Conservation (phyloP, 805 yeast species). For the Kluyveromyces aestuarii region DNA sequence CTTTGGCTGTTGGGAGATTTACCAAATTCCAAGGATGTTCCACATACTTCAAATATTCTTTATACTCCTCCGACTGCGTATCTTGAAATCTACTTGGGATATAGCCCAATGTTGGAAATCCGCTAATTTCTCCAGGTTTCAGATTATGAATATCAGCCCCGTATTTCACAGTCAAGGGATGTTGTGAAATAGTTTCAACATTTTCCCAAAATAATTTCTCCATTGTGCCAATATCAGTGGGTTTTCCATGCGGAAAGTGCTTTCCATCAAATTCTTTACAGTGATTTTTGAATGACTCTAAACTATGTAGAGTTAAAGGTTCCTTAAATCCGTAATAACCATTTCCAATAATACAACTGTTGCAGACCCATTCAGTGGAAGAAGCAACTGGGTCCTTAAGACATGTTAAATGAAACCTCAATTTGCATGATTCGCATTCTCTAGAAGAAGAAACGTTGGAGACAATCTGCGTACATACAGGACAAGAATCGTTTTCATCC, state of each 20-base stretch:
- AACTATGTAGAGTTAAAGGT: slow-evolving; percentile 42
- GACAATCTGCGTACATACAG: slow-evolving; percentile 32
- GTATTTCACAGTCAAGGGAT: slow-evolving; percentile 47
- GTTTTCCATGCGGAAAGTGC: slow-evolving; percentile 30
- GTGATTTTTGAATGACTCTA: slow-evolving; percentile 49
- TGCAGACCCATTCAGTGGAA: slow-evolving; percentile 67
- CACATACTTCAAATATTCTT: slow-evolving; percentile 31
- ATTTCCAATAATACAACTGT: slow-evolving; percentile 73
- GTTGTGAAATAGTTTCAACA: slow-evolving; percentile 33
- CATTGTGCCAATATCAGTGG: slow-evolving; percentile 35
- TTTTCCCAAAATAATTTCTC: slow-evolving; percentile 66
- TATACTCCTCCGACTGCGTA: slow-evolving; percentile 8
- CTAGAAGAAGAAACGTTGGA: slow-evolving; percentile 34
- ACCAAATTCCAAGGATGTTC: slow-evolving; percentile 70
- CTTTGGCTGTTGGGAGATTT: slow-evolving; percentile 57
- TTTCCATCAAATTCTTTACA: slow-evolving; percentile 41
- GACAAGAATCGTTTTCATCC: slow-evolving; percentile 33
- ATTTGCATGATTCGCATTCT: slow-evolving; percentile 70
- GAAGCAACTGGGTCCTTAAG: slow-evolving; percentile 50
- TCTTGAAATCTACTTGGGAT: slow-evolving; percentile 14
- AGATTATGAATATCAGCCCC: slow-evolving; percentile 79
- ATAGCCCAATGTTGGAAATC: slow-evolving; percentile 51
- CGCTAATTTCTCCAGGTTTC: slow-evolving; percentile 57
- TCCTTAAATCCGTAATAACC: slow-evolving; percentile 87
- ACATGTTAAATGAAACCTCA: slow-evolving; percentile 59